phyloP scores from a whole-genome alignment of 768 basidiomycete genomes.

The Sistotremastrum suecicum region DNA sequence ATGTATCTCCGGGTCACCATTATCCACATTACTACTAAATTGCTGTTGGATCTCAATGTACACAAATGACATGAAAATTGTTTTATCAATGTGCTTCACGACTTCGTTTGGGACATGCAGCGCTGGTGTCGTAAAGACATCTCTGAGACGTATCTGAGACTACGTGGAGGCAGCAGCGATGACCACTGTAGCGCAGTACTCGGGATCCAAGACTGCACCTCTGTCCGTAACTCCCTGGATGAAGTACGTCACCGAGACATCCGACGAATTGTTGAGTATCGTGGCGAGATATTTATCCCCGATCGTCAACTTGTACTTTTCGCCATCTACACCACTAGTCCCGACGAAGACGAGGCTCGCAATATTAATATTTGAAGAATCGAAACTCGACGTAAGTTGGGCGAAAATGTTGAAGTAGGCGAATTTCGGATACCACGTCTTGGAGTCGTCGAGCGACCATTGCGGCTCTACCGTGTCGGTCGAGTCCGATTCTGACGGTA shows the following conservation, averaged over 20 bases:
- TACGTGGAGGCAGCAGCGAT: too few species aligned
- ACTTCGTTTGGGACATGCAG: too few species aligned
- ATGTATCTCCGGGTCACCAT: too few species aligned
- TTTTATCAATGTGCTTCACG: too few species aligned
- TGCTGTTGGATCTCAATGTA: too few species aligned
- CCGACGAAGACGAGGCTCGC: conserved; percentile 24
- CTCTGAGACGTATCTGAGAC: too few species aligned
- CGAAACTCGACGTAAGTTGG: conserved; percentile 2
- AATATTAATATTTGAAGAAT: conserved; percentile 6
- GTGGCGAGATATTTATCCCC: conserved; percentile 14
- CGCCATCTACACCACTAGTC: conserved; percentile 32
- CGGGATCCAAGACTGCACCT: conserved; percentile 34
- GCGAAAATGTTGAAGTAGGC: conserved; percentile 59
- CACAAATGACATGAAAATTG: too few species aligned
- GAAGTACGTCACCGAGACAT: conserved; percentile 30
- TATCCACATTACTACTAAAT: too few species aligned
- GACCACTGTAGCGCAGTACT: conserved; percentile 15
- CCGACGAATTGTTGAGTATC: conserved; percentile 14
- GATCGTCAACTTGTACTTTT: conserved; percentile 23
- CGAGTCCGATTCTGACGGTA: conserved; percentile 5
- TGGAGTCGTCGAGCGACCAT: conserved; percentile 39
- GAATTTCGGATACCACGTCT: conserved; percentile 36
- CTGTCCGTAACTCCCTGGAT: conserved; percentile 53
- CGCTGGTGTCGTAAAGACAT: too few species aligned
- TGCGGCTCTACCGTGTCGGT: conserved; percentile 39